Percentiles rank a stretch among this genome's conserved stretches.
Conservation (phyloP, 2,329 filamentous ascomycete genomes). For the Geosmithia putterillii region DNA sequence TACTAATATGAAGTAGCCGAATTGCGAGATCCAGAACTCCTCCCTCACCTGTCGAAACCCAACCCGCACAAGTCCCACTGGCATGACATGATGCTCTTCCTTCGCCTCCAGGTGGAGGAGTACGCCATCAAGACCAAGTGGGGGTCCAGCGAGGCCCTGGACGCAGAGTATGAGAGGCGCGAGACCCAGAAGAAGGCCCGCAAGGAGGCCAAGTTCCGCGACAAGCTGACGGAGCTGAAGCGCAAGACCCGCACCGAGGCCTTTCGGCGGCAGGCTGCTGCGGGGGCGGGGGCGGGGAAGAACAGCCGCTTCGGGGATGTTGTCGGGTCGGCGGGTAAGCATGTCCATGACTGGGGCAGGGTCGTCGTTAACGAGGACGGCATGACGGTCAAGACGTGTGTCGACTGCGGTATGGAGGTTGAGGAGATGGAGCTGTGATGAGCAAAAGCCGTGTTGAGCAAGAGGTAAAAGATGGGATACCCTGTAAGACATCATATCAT, state of each 20-base stretch:
- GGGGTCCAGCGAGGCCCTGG: constrained; percentile 75
- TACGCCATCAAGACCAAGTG: constrained; percentile 87
- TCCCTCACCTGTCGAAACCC: constrained; percentile 78
- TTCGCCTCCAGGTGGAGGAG: constrained; percentile 87
- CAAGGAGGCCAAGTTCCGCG: constrained; percentile 86
- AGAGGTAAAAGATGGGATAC: background rate
- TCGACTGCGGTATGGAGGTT: constrained; percentile 66
- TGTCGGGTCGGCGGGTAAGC: constrained; percentile 52
- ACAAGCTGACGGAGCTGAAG: constrained; percentile 80
- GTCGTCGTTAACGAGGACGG: constrained; percentile 59
- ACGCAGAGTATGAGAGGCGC: constrained; percentile 76
- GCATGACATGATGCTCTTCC: constrained; percentile 98
- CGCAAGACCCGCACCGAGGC: constrained; percentile 87
- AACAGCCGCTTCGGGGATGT: constrained; percentile 60
- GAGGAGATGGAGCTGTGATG: constrained; percentile 57
- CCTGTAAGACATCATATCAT: too few species aligned
- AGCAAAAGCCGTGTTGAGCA: too few species aligned
- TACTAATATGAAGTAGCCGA: constrained; percentile 45
- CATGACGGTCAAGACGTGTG: constrained; percentile 69
- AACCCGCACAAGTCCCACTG: constrained; percentile 94
- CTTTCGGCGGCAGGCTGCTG: constrained; percentile 58
- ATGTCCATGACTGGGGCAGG: constrained; percentile 81
- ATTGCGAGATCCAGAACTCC: constrained; percentile 72
- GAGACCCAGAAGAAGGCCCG: constrained; percentile 69
- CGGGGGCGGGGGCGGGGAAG: constrained; percentile 7